Evolutionary conservation across 371 early-diverging fungal species (phyloP).

Genomic region (Umbelopsis sp.): DNA sequence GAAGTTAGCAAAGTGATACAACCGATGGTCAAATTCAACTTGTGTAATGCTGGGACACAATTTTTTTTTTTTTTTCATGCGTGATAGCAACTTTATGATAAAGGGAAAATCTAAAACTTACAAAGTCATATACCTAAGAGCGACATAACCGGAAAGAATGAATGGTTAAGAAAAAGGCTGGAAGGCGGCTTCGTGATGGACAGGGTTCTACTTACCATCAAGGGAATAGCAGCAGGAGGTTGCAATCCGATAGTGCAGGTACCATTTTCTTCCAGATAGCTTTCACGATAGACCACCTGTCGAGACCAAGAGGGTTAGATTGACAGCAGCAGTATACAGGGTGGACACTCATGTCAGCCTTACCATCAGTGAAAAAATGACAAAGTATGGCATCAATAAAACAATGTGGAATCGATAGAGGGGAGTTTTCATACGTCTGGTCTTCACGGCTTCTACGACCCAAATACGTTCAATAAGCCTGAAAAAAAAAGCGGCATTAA

Average conservation of each 20-base stretch:
- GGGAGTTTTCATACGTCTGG: constrained; percentile 25
- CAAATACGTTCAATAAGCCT: constrained; percentile 39
- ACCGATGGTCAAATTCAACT: background rate
- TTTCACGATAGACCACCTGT: constrained; percentile 49
- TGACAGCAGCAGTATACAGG: no score
- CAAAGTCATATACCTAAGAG: constrained; percentile 46
- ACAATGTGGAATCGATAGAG: constrained; percentile 34
- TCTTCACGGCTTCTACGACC: constrained; percentile 29
- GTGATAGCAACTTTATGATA: background rate
- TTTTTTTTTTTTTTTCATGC: no score
- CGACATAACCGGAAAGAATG: constrained; percentile 7
- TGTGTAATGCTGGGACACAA: background rate
- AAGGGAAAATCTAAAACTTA: constrained; percentile 24
- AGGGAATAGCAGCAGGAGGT: constrained; percentile 45
- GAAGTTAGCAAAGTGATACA: constrained; percentile 13
- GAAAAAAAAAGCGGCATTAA: background rate
- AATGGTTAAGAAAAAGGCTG: constrained; percentile 4
- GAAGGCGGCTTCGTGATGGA: background rate
- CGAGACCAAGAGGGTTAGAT: background rate
- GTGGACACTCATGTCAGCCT: background rate
- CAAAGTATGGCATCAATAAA: constrained; percentile 49
- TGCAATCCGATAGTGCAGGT: constrained; percentile 52
- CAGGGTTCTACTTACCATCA: constrained; percentile 40
- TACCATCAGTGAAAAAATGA: constrained; percentile 53
- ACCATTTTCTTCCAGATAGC: constrained; percentile 39